A percentile compares a stretch with the other conserved stretches of the same genome.
These are phyloP conservation scores for Eudorina sp. DNA, from an alignment of 139 green algal species.

Conservation along the genomic window DNA sequence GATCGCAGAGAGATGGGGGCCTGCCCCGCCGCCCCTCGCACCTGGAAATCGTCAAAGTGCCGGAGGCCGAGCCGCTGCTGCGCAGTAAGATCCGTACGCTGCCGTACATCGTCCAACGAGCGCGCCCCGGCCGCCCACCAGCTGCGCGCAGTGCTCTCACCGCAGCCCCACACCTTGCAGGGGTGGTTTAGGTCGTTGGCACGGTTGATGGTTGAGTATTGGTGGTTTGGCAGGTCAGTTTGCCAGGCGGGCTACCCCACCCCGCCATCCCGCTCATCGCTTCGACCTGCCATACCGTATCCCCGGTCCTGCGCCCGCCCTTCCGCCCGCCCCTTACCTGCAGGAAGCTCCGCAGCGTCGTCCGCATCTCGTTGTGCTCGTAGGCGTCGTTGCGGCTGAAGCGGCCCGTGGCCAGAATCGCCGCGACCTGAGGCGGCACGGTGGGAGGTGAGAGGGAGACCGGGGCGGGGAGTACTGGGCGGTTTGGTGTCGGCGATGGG, in stretches of 20 bases:
- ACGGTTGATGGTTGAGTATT: too few species aligned
- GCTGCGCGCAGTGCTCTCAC: slow-evolving; percentile 45
- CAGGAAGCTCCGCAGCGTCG: slow-evolving; percentile 44
- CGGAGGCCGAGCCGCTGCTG: slow-evolving; percentile 59
- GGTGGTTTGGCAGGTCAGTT: too few species aligned
- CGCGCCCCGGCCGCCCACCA: slow-evolving; percentile 58
- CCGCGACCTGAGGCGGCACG: slow-evolving; percentile 36
- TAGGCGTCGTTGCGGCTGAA: slow-evolving; percentile 44
- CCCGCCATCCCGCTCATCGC: neutral
- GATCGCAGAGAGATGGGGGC: too few species aligned
- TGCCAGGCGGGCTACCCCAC: neutral
- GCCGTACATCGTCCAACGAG: slow-evolving; percentile 46
- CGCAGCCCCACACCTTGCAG: slow-evolving; percentile 60
- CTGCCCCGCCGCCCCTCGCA: neutral
- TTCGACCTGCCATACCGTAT: neutral
- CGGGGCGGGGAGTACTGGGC: too few species aligned
- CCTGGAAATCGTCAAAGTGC: slow-evolving; percentile 67
- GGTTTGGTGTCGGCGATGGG: too few species aligned
- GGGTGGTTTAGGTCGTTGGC: too few species aligned
- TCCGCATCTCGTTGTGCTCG: slow-evolving; percentile 20
- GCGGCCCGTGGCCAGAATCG: slow-evolving; percentile 59
- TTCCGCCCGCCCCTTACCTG: neutral
- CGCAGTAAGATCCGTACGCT: slow-evolving; percentile 23
- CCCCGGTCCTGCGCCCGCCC: neutral
- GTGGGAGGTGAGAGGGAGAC: too few species aligned